These are phyloP conservation scores for Paracoccidioides lutzii DNA, from an alignment of 2,329 filamentous ascomycete species.

Conservation along the genomic window DNA sequence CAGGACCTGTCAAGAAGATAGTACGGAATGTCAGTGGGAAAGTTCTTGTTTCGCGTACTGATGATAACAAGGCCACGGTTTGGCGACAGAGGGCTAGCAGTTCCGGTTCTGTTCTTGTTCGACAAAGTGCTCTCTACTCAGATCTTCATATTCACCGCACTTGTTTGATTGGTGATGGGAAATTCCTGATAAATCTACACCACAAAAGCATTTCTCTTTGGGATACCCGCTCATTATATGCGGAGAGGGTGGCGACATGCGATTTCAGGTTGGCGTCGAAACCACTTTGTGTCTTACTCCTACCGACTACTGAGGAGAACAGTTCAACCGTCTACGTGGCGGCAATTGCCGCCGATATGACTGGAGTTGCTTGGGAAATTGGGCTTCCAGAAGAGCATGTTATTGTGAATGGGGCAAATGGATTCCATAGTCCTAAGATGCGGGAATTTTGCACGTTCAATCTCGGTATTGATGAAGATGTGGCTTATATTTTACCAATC, in stretches of 20 bases:
- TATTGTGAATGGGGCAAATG: constrained; percentile 22
- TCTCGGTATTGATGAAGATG: constrained; percentile 43
- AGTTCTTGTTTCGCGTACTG: constrained; percentile 68
- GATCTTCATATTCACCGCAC: constrained; percentile 66
- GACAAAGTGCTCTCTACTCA: constrained; percentile 55
- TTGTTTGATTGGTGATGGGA: constrained; percentile 61
- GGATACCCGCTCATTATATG: constrained; percentile 55
- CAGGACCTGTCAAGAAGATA: constrained; percentile 66
- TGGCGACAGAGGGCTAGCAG: constrained; percentile 56
- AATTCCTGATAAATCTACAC: constrained; percentile 69
- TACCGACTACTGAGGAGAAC: constrained; percentile 48
- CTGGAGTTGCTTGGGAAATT: constrained; percentile 72
- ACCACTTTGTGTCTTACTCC: constrained; percentile 63
- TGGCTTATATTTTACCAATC: constrained; percentile 58
- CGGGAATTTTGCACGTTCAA: constrained; percentile 59
- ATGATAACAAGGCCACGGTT: constrained; percentile 64
- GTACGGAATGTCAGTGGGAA: constrained; percentile 71
- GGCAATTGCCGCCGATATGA: constrained; percentile 66
- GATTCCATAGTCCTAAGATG: constrained; percentile 33
- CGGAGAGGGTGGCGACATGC: constrained; percentile 46
- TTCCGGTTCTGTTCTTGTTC: constrained; percentile 43
- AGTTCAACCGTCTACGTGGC: constrained; percentile 51
- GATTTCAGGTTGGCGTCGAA: constrained; percentile 52
- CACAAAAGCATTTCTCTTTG: constrained; percentile 60
- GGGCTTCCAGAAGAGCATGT: constrained; percentile 39